phyloP scores from a whole-genome alignment of 2,329 filamentous ascomycete species.

The Orbilia blumenaviensis region DNA sequence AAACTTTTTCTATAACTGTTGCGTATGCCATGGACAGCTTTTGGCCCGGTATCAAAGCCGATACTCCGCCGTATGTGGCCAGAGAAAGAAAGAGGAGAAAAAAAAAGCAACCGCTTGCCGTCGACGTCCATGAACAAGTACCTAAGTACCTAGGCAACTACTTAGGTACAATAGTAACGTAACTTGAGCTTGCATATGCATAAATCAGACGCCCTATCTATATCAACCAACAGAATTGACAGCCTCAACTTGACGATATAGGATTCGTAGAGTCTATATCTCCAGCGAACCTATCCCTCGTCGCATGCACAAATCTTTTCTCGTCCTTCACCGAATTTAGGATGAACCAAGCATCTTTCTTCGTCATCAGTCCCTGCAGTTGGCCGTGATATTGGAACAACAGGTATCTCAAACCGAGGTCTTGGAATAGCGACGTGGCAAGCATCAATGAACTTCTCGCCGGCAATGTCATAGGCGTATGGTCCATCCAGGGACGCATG shows the following conservation, averaged over 20 bases:
- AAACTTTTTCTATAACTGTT: neutral
- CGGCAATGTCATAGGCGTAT: slow-evolving; percentile 91
- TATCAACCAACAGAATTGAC: slow-evolving; percentile 1
- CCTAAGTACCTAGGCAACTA: neutral
- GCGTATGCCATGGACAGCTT: neutral
- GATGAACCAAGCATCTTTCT: slow-evolving; percentile 97
- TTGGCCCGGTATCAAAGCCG: neutral
- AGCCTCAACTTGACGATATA: slow-evolving; percentile 9
- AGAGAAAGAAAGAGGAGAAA: neutral
- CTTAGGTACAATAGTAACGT: no score
- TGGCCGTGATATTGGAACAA: slow-evolving; percentile 84
- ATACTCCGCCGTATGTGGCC: neutral
- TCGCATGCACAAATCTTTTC: slow-evolving; percentile 61
- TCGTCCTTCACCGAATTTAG: slow-evolving; percentile 79
- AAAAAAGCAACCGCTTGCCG: neutral
- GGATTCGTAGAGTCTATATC: slow-evolving; percentile 18
- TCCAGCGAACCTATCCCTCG: slow-evolving; percentile 39
- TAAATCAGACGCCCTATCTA: neutral
- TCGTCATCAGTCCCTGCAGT: slow-evolving; percentile 86
- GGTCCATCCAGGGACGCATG: slow-evolving; percentile 97
- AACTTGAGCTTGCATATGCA: no score
- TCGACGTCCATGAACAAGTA: neutral
- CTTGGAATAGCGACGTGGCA: slow-evolving; percentile 93
- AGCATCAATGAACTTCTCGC: slow-evolving; percentile 79
- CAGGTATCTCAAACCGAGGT: slow-evolving; percentile 88